These are phyloP conservation scores for Chimonanthus praecox DNA, from an alignment of 164 flowering plant genomes.

Conservation along the genomic window DNA sequence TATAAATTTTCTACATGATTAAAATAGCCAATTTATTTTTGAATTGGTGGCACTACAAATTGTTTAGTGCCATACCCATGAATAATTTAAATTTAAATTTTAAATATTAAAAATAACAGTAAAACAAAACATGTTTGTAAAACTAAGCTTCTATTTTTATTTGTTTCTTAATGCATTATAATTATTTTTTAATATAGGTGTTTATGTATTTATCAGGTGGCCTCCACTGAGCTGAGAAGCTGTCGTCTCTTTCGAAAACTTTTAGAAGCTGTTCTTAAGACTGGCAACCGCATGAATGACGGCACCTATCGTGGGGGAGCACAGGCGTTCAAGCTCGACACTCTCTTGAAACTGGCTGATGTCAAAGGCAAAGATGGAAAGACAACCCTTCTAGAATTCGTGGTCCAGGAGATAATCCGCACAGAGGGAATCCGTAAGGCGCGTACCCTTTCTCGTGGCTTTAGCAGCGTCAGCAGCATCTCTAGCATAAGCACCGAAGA, in stretches of 20 bases:
- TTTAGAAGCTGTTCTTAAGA: slow-evolving; percentile 93
- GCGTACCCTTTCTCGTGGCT: slow-evolving; percentile 19
- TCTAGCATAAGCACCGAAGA: slow-evolving; percentile 58
- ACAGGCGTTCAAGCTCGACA: slow-evolving; percentile 94
- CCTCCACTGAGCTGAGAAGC: slow-evolving; percentile 76
- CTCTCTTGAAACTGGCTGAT: slow-evolving; percentile 84
- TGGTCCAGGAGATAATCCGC: slow-evolving; percentile 85
- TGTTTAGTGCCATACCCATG: not conserved
- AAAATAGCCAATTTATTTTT: too few relatives aligned
- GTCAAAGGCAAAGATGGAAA: slow-evolving; percentile 91
- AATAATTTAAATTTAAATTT: too few relatives aligned
- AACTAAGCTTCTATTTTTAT: not conserved
- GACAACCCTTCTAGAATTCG: slow-evolving; percentile 88
- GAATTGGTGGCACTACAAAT: too few relatives aligned
- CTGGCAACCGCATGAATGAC: slow-evolving; percentile 96
- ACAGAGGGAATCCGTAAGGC: slow-evolving; percentile 79
- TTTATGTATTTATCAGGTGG: slow-evolving; percentile 35
- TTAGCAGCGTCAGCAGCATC: slow-evolving; percentile 41
- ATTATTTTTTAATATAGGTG: not conserved
- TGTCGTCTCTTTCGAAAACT: slow-evolving; percentile 86
- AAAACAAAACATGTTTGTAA: not conserved
- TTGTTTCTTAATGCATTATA: not conserved
- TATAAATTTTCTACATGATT: too few relatives aligned
- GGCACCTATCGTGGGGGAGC: slow-evolving; percentile 97
- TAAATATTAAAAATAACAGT: not conserved